A percentile compares a stretch with the other conserved stretches of the same genome.
These are phyloP conservation scores for Kwoniella heveanensis DNA, from an alignment of 768 basidiomycete genomes.

Conservation along the genomic window DNA sequence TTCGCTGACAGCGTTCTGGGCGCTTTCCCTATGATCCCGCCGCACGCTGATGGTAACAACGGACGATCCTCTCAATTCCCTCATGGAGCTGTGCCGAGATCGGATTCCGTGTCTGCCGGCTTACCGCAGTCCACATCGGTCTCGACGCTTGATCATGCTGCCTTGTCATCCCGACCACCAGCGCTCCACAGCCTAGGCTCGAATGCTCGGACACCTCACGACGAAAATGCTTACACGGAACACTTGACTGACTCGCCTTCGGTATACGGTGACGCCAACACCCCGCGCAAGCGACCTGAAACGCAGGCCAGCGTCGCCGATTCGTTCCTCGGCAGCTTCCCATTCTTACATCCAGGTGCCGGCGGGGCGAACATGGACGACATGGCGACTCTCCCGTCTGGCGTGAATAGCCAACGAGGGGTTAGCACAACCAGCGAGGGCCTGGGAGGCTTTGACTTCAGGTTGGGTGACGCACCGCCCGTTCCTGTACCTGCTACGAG, in stretches of 20 bases:
- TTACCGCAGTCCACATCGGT: conserved; percentile 42
- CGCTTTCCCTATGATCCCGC: conserved; percentile 54
- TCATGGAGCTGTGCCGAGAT: not conserved
- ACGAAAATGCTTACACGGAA: not conserved
- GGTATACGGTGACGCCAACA: not conserved
- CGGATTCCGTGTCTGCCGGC: not conserved
- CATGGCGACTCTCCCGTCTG: conserved; percentile 31
- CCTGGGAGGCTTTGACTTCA: conserved; percentile 48
- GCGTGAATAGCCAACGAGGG: conserved; percentile 14
- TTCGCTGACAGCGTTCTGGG: conserved; percentile 51
- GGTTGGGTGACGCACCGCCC: conserved; percentile 20
- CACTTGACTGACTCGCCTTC: not conserved
- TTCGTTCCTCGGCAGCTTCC: conserved; percentile 44
- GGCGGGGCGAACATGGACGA: conserved; percentile 31
- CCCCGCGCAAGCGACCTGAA: conserved; percentile 22
- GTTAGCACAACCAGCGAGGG: conserved; percentile 44
- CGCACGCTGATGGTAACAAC: conserved; percentile 2
- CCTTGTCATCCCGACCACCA: conserved; percentile 23
- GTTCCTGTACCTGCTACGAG: conserved; percentile 2
- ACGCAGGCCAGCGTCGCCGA: conserved; percentile 42
- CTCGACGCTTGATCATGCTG: conserved; percentile 32
- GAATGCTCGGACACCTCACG: not conserved
- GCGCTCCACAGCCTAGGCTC: conserved; percentile 15
- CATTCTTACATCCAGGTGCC: conserved; percentile 22
- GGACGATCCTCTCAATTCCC: not conserved